Conservation (phyloP, 2,329 filamentous ascomycete species). For the Rutstroemia sp. region DNA sequence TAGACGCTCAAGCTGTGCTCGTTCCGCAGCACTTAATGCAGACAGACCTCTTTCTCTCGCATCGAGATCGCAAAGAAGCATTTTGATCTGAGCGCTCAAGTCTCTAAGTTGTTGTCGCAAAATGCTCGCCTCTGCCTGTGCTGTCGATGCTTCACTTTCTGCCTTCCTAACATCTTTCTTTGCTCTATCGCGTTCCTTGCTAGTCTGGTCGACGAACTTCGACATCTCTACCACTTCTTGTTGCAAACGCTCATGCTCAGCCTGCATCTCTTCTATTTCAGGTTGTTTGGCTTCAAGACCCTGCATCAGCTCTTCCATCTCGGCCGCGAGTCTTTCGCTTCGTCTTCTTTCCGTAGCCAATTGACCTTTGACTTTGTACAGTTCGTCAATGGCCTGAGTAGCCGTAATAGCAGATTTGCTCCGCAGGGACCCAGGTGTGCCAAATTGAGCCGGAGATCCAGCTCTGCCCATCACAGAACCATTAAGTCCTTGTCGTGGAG, state of each 20-base stretch:
- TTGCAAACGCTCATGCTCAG: conserved; percentile 73
- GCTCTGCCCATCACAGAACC: conserved; percentile 45
- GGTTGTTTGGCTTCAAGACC: conserved; percentile 81
- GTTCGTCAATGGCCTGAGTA: conserved; percentile 56
- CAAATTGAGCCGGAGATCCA: conserved; percentile 48
- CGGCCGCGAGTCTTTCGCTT: conserved; percentile 64
- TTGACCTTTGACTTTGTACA: conserved; percentile 62
- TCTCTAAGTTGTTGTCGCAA: conserved; percentile 83
- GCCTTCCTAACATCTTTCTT: conserved; percentile 73
- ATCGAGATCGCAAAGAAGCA: conserved; percentile 81
- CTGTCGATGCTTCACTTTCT: conserved; percentile 59
- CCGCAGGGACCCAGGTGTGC: conserved; percentile 49
- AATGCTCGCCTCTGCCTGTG: conserved; percentile 65
- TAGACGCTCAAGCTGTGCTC: conserved; percentile 67
- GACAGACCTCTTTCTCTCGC: conserved; percentile 73
- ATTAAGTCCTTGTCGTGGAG: conserved; percentile 45
- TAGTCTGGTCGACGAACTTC: conserved; percentile 72
- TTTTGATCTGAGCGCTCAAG: conserved; percentile 81
- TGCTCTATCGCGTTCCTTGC: conserved; percentile 70
- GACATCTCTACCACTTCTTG: conserved; percentile 80
- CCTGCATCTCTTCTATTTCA: conserved; percentile 77
- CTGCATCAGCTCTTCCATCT: conserved; percentile 79
- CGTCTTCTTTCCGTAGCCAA: conserved; percentile 67
- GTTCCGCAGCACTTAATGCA: conserved; percentile 63
- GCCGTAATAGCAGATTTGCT: conserved; percentile 50